Base-by-base conservation (phyloP, 2,329 filamentous ascomycete species). In the Pyricularia pennisetigena region DNA sequence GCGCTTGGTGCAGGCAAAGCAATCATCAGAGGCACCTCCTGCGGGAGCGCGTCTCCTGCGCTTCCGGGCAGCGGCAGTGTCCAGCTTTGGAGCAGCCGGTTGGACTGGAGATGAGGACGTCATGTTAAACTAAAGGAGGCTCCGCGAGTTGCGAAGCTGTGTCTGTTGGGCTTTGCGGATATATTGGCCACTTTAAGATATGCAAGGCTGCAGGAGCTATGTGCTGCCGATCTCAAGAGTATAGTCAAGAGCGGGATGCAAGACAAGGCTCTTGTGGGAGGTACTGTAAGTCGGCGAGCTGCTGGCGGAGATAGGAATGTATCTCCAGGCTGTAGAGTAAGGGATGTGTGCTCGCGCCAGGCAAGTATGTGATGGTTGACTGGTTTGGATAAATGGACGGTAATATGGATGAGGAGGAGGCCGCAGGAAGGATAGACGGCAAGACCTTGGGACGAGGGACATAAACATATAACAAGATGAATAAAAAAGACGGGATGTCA, bases 1-100 rank as follows among this genome's bases (percentile, higher is more conserved):
- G 76, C 91, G 88, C 81, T 93, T 95, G 72, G 89, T 86, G 82
- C 94, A 99, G 62, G 93, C 89, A 78, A 97, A 97, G 85, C 94
- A 99, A 79, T 98, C 94, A 78, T 97, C 93, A 64, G 92, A 88
- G 69, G 94, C 94, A 75, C 94, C 94, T 71, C 92, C 94, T 67
- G 92, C 90, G 24, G 93, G 91, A 24, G 94, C 92, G 81, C 94
- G 88, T 85, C 94, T 91, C 82, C 93, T 90, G 76, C 94, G 88
- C 83, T 97, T 87, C 75, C 84, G 82, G 54, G 74, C 74, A n/a
- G 73, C 71, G 28, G 73, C 70, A 28, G 75, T 69, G 59, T 74
- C 75, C 49, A 74, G 72, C 72, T 85, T 86, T 74, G 79, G 79
- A 75, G 78, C 80, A 72, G 71, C 76, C 72, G 77, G 78, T 74